phyloP scores from a whole-genome alignment of 2,329 filamentous ascomycete species.

The Cryphonectria radicalis region DNA sequence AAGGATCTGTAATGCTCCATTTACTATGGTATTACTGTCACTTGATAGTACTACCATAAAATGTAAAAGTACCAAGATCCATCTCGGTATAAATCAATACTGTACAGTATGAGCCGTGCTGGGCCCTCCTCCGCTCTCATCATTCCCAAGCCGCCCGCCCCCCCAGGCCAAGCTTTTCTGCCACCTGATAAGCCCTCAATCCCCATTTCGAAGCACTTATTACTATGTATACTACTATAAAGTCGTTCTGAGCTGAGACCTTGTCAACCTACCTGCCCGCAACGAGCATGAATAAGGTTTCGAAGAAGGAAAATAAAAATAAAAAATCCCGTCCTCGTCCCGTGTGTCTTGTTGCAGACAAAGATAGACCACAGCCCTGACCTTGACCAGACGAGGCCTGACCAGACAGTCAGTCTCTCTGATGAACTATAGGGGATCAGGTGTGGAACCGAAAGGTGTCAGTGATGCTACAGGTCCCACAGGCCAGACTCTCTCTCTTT shows the following conservation, averaged over 20 bases:
- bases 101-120: neutral
- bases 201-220: neutral
- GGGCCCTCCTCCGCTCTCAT: neutral
- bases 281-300: neutral
- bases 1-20: neutral
- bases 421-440: neutral
- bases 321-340: neutral
- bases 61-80: neutral
- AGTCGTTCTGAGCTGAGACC: neutral
- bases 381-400: neutral
- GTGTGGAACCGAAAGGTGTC: neutral
- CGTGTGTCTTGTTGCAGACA: neutral
- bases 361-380: neutral
- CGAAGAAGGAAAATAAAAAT: neutral
- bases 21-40: neutral
- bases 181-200: conserved; percentile 4
- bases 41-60: neutral
- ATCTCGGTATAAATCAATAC: neutral
- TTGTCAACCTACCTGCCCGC: neutral
- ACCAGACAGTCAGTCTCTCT: neutral
- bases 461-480: neutral
- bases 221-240: neutral
- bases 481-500: neutral
- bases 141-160: neutral
- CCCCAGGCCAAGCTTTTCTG: conserved; percentile 13